Evolutionary conservation across 345 rosid species (phyloP).

Genomic region (Trapa bicornis): DNA sequence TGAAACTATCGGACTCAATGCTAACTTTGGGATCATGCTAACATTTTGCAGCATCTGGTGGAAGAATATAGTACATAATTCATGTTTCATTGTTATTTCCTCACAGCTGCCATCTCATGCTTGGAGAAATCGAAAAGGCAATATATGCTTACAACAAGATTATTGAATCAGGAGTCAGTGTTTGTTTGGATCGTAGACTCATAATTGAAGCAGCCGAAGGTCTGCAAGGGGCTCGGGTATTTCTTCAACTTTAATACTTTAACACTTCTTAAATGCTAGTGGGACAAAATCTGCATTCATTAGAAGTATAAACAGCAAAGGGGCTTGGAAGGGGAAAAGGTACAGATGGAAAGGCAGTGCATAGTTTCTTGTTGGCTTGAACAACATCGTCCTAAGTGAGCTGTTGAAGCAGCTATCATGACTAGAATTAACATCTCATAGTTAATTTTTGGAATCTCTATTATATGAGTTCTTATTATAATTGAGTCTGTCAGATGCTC

Average conservation of each 20-base stretch:
- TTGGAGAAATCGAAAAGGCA: constrained; percentile 75
- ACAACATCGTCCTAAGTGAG: no score
- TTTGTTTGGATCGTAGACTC: constrained; percentile 81
- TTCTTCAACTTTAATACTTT: constrained; percentile 6
- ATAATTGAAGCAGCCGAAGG: constrained; percentile 88
- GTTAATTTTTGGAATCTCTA: background rate
- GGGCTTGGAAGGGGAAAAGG: no score
- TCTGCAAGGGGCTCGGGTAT: constrained; percentile 62
- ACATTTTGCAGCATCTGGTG: background rate
- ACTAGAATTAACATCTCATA: background rate
- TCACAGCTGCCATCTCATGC: constrained; percentile 71
- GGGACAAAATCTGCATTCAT: no score
- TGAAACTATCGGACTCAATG: background rate
- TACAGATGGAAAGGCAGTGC: no score
- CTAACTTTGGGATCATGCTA: background rate
- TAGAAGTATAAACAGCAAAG: no score
- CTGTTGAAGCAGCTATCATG: no score
- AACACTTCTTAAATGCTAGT: no score
- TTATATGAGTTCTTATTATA: background rate
- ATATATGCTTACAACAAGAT: constrained; percentile 41
- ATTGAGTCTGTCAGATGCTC: background rate
- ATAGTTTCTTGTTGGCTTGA: no score
- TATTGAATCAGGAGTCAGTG: constrained; percentile 44
- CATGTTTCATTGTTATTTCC: constrained; percentile 8
- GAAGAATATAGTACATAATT: background rate